Conservation (phyloP, 2,329 filamentous ascomycete species). For the Penicillium sp. region DNA sequence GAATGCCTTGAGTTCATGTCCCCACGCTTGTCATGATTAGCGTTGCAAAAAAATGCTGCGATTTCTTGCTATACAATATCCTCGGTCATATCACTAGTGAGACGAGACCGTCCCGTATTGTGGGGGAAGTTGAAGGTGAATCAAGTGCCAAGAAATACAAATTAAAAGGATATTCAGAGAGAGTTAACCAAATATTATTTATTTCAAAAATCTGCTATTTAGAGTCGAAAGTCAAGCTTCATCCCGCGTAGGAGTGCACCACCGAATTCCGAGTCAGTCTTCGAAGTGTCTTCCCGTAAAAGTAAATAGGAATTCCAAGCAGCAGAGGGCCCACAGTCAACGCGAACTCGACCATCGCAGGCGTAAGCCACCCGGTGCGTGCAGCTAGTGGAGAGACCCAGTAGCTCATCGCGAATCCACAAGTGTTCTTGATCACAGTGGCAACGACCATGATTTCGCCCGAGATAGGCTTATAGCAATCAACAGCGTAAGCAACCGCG, state of each 20-base stretch:
- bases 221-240: background rate
- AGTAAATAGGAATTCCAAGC: slow-evolving; percentile 50
- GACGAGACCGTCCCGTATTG: too few relatives aligned
- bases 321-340: slow-evolving; percentile 48
- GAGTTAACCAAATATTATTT: too few relatives aligned
- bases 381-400: slow-evolving; percentile 19
- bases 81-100: too few relatives aligned
- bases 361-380: slow-evolving; percentile 44
- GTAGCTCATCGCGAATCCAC: slow-evolving; percentile 44
- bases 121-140: background rate
- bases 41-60: too few relatives aligned
- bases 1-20: too few relatives aligned
- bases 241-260: slow-evolving; percentile 10
- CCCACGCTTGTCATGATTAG: too few relatives aligned
- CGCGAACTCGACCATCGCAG: slow-evolving; percentile 54
- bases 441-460: slow-evolving; percentile 55
- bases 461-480: slow-evolving; percentile 55
- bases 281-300: slow-evolving; percentile 50
- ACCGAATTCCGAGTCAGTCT: slow-evolving; percentile 43
- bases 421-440: slow-evolving; percentile 52
- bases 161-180: too few relatives aligned
- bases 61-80: too few relatives aligned
- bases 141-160: background rate
- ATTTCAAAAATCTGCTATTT: background rate
- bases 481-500: slow-evolving; percentile 53